Base-by-base conservation (phyloP, 2,329 filamentous ascomycete species). In the Aspergillus spinulosporus region DNA sequence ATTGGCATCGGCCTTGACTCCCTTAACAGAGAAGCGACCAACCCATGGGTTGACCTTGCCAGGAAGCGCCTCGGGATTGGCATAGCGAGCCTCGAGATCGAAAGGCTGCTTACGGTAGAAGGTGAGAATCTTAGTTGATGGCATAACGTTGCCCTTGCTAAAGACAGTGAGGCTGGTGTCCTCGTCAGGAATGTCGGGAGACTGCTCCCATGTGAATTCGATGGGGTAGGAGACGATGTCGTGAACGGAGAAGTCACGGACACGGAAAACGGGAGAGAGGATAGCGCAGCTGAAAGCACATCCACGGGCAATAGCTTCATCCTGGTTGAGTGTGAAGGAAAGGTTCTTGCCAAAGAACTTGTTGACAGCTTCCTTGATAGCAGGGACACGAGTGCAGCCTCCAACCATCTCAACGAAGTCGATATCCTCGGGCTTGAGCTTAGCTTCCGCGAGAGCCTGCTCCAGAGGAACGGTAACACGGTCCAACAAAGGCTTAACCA, bases 21-120 rank as follows among this genome's bases (percentile, higher is more conserved):
- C 90, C 85, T 99, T 99, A 74, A 99, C 92, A 42, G 92, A 96
- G 81, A 99, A 99, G 63, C 91, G 88, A 56, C 94, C 94, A 66
- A 99, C 97, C 89, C 93, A 97, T 47, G 94, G 90, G 73, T 91
- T 90, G 60, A 88, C 82, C 82, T 93, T 95, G 69, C 92, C 92
- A 14, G 94, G 94, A 6, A 99, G 86, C 53, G 83, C 77, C 45
- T 96, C 91, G 15, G 92, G 89, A 70, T 93, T 89, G 62, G 89
- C 88, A 73, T 99, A 99, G 67, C 89, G 88, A 59, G 94, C 94
- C 81, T 99, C 94, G 51, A 99, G 84, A 72, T 97, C 92, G 74
- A 97, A 99, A 46, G 92, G 84, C 78, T 97, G 91, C 82, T 97
- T 97, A 67, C 94, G 88, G 84, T 97, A 99, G 81, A 99, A 99